phyloP scores from a whole-genome alignment of 345 rosid genomes.

The Litchi chinensis region DNA sequence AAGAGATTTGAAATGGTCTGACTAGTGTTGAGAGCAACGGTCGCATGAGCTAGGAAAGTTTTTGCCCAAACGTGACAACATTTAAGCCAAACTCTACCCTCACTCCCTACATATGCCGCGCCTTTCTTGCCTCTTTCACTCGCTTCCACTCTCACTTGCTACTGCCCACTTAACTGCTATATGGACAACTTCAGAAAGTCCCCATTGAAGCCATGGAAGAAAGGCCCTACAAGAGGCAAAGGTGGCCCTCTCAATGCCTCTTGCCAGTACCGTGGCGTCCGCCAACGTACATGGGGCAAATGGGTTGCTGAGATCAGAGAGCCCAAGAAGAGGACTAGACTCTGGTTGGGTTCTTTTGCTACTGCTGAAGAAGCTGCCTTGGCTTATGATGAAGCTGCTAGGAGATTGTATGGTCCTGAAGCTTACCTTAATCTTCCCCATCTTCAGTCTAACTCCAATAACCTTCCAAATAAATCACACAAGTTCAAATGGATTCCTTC shows the following conservation, averaged over 20 bases:
- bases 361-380: slow-evolving; percentile 96
- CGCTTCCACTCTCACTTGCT: neutral
- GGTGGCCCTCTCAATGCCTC: slow-evolving; percentile 91
- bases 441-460: slow-evolving; percentile 44
- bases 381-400: slow-evolving; percentile 90
- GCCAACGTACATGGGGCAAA: slow-evolving; percentile 98
- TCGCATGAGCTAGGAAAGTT: slow-evolving; percentile 45
- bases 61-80: slow-evolving; percentile 54
- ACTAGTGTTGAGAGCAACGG: slow-evolving; percentile 37
- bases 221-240: slow-evolving; percentile 91
- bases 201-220: slow-evolving; percentile 83
- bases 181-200: slow-evolving; percentile 55
- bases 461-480: slow-evolving; percentile 28
- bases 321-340: slow-evolving; percentile 85
- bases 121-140: slow-evolving; percentile 29
- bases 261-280: slow-evolving; percentile 82
- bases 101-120: slow-evolving; percentile 46
- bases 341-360: slow-evolving; percentile 88
- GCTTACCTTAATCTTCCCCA: slow-evolving; percentile 93
- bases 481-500: slow-evolving; percentile 86
- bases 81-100: slow-evolving; percentile 44
- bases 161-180: slow-evolving; percentile 12
- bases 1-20: slow-evolving; percentile 18
- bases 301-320: slow-evolving; percentile 98
- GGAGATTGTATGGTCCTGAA: slow-evolving; percentile 74